phyloP scores from a whole-genome alignment of 1,284 basidiomycete genomes.

The Heterobasidion occidentale region DNA sequence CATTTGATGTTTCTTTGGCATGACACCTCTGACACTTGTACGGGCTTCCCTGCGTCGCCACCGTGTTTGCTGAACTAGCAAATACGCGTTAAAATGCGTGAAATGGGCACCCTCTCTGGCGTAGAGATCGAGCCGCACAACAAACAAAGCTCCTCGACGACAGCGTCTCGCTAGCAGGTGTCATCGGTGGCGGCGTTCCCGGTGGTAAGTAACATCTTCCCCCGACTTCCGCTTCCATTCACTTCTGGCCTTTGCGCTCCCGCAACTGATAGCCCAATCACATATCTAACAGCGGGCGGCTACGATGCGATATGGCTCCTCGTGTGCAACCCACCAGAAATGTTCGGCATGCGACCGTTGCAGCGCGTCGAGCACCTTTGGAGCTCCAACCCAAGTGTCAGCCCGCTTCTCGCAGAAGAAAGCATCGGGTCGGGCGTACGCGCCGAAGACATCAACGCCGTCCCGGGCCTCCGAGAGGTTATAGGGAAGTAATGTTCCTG shows the following conservation, averaged over 20 bases:
- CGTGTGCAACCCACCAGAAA: constrained; percentile 56
- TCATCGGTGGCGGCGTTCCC: constrained; percentile 93
- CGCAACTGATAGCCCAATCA: neutral
- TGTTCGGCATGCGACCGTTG: constrained; percentile 29
- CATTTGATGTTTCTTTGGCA: neutral
- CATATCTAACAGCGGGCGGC: constrained; percentile 67
- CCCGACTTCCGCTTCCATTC: neutral
- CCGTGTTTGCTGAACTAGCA: constrained; percentile 29
- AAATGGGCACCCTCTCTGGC: constrained; percentile 74
- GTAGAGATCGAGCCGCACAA: constrained; percentile 87
- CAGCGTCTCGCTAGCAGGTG: constrained; percentile 72
- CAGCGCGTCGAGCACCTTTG: constrained; percentile 64
- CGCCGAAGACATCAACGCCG: constrained; percentile 50
- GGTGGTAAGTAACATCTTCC: constrained; percentile 54
- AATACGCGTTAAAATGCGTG: constrained; percentile 78
- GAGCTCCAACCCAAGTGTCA: constrained; percentile 70
- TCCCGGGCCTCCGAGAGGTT: constrained; percentile 54
- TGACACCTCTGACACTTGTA: neutral
- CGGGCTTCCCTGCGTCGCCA: too few relatives aligned
- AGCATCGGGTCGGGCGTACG: constrained; percentile 67
- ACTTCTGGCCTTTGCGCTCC: neutral
- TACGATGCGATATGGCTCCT: constrained; percentile 97
- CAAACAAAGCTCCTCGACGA: constrained; percentile 85
- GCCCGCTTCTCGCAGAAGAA: constrained; percentile 73
- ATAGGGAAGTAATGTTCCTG: constrained; percentile 14